Percentiles rank a stretch among this genome's conserved stretches.
Conservation (phyloP, 2,329 filamentous ascomycete species). For the Apiospora koreana region DNA sequence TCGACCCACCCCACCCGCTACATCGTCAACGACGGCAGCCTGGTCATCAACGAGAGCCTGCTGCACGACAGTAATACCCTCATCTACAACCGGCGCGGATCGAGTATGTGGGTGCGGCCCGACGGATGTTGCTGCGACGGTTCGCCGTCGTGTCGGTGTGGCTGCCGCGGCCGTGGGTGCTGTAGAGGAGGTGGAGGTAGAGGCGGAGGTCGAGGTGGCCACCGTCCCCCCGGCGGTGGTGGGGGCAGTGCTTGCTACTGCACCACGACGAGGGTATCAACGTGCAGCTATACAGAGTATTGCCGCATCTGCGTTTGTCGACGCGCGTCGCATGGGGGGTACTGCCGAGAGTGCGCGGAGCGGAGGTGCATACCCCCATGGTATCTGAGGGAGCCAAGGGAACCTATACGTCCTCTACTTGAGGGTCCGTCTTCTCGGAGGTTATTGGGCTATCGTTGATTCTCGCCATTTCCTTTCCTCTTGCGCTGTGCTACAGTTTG, state of each 20-base stretch:
- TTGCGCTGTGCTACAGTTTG: not conserved
- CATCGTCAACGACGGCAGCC: constrained; percentile 30
- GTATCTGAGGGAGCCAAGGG: not conserved
- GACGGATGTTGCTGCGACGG: not conserved
- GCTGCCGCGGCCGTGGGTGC: constrained; percentile 1
- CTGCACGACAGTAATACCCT: constrained; percentile 24
- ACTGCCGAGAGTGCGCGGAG: constrained; percentile 2
- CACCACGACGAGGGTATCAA: not conserved
- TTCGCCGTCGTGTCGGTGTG: not conserved
- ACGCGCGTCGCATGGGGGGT: not conserved
- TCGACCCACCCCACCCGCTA: constrained; percentile 22
- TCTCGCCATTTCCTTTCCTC: not conserved
- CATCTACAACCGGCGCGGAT: constrained; percentile 29
- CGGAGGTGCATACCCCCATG: not conserved
- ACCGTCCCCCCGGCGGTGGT: not conserved
- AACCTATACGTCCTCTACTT: not conserved
- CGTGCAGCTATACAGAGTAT: not conserved
- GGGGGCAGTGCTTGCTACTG: not conserved
- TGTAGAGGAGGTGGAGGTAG: not conserved
- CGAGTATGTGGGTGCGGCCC: constrained; percentile 21
- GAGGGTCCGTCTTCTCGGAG: not conserved
- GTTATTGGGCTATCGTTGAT: not conserved
- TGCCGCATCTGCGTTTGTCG: not conserved
- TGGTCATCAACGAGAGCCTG: constrained; percentile 24
- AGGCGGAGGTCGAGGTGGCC: not conserved